Conservation (phyloP, 306 rosid genomes). For the Cicer chorassanicum region DNA sequence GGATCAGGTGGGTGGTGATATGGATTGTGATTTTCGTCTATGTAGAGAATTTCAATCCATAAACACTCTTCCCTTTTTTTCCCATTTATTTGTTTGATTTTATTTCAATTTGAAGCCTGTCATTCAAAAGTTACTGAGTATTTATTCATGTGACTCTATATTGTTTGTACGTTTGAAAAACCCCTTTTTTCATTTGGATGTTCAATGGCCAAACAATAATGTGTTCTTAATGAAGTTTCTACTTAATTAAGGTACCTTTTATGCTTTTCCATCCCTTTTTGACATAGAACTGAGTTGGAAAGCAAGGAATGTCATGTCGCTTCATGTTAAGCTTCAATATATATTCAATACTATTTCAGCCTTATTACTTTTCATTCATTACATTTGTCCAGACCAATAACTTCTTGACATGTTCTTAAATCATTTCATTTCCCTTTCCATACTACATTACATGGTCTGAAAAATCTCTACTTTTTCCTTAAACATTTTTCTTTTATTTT, state of each 20-base stretch:
- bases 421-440: too few relatives aligned
- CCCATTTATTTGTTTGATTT: not conserved
- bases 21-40: too few relatives aligned
- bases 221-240: conserved; percentile 30
- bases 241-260: conserved; percentile 41
- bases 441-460: too few relatives aligned
- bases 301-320: conserved; percentile 81
- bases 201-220: conserved; percentile 35
- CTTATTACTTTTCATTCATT: not conserved
- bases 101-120: not conserved
- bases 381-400: too few relatives aligned
- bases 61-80: too few relatives aligned
- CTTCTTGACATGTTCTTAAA: too few relatives aligned
- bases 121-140: conserved; percentile 12
- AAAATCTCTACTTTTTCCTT: too few relatives aligned
- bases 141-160: conserved; percentile 1
- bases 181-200: not conserved
- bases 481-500: too few relatives aligned
- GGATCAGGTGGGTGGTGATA: too few relatives aligned
- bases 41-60: too few relatives aligned
- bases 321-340: conserved; percentile 77
- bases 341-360: conserved; percentile 68
- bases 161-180: conserved; percentile 4
- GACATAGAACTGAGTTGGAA: conserved; percentile 89
- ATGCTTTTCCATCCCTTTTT: conserved; percentile 67